Evolutionary conservation across 169 alveolate species (phyloP), one percentile per base, ranked within the genome.

Genomic region (Plasmodium falciparum): DNA sequence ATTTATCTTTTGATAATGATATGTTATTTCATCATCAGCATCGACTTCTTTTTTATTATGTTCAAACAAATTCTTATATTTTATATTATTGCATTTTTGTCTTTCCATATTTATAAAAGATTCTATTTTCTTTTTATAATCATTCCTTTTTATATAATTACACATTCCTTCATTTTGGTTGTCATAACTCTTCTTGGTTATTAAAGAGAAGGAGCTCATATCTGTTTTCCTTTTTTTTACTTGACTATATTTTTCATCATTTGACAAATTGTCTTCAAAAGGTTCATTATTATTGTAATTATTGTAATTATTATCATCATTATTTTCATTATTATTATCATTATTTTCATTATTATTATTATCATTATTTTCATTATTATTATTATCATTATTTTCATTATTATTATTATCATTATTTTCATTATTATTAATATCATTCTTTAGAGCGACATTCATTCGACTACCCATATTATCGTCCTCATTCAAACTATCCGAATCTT

Each of bases 1-100:
- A 13, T 86, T 86, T 43, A 86, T 50, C 9, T 73, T 61, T 72
- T 86, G 76, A 54, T 61, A 86, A 47, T 86, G 50, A 71, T 39
- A 39, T 39, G 47, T 39, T 39, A 39, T 39, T 39, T 39, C 47
- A 39, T 39, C 9, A 39, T 45, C 7, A 49, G 11, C 8, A 12
- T 49, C n/a, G 7, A 65, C 89, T 70, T 65, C 59, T 50, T 74
- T 74, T 0, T 20, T 17, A 26, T 17, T 43, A 26, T 39, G n/a
- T 22, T 29, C 63, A 61, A 43, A 45, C 11, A 9, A 49, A 66
- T 61, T 39, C 59, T 74, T 45, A 26, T 69, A 62, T 52, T 61
- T 61, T 33, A 74, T 54, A n/a, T 47, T 12, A 56, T 17, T 56
- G 3, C 65, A 17, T 17, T 56, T 39, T 5, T 0, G 2, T 39